Conservation (phyloP, 352 stramenopile species). For the Pythium sukuiense region DNA sequence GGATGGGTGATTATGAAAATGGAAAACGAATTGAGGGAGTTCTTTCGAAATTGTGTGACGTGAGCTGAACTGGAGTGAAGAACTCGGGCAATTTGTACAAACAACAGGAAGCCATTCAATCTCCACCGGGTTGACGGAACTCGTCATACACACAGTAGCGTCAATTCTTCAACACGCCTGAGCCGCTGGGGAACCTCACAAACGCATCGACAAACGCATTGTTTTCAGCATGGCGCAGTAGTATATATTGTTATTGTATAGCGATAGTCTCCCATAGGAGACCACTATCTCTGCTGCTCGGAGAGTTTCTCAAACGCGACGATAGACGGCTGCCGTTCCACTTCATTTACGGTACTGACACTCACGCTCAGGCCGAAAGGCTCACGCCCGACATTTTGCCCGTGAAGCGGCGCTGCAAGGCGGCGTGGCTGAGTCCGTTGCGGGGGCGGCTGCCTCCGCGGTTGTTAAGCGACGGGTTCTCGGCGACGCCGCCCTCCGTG, state of each 20-base stretch:
- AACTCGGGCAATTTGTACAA: too few species aligned
- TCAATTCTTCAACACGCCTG: too few species aligned
- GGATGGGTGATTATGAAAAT: background rate
- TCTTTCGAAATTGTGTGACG: conserved; percentile 3
- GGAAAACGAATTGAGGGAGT: background rate
- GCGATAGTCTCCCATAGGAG: background rate
- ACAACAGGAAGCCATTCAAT: too few species aligned
- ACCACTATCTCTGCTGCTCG: background rate
- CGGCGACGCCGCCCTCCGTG: conserved; percentile 60
- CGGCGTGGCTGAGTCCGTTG: conserved; percentile 70
- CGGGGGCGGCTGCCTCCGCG: conserved; percentile 55
- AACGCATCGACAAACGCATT: too few species aligned
- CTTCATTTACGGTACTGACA: too few species aligned
- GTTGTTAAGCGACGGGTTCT: conserved; percentile 72
- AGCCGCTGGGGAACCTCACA: too few species aligned
- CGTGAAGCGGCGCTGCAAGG: conserved; percentile 76
- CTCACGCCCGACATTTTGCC: conserved; percentile 80
- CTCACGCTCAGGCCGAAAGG: conserved; percentile 39
- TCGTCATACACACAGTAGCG: too few species aligned
- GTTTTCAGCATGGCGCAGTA: background rate
- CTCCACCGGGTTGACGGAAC: too few species aligned
- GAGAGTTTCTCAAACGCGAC: background rate
- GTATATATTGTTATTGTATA: conserved; percentile 1
- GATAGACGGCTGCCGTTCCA: background rate
- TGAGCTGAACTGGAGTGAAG: background rate